These are phyloP conservation scores for Talaromyces rugulosus DNA, from an alignment of 2,329 filamentous ascomycete genomes.

Conservation along the genomic window DNA sequence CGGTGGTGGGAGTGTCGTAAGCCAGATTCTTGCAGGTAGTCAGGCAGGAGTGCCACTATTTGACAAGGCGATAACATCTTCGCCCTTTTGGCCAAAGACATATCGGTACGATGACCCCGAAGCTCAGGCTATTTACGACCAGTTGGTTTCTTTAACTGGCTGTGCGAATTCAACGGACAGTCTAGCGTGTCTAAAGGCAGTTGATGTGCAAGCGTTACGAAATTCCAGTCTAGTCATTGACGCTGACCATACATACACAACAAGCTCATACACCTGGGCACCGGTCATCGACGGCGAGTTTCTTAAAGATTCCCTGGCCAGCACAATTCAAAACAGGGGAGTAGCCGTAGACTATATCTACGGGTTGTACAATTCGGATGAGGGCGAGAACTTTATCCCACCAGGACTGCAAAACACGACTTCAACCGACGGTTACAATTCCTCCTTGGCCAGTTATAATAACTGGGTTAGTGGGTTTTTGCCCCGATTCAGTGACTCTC, in stretches of 20 bases:
- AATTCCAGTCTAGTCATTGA: slow-evolving; percentile 50
- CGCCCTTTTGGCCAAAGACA: slow-evolving; percentile 58
- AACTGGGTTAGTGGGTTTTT: slow-evolving; percentile 53
- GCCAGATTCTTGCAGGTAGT: slow-evolving; percentile 44
- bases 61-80: slow-evolving; percentile 47
- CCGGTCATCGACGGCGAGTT: slow-evolving; percentile 58
- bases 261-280: slow-evolving; percentile 56
- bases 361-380: slow-evolving; percentile 59
- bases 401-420: slow-evolving; percentile 39
- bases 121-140: slow-evolving; percentile 50
- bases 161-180: slow-evolving; percentile 43
- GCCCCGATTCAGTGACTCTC: slow-evolving; percentile 40
- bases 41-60: slow-evolving; percentile 46
- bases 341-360: slow-evolving; percentile 48
- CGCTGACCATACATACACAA: slow-evolving; percentile 49
- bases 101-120: slow-evolving; percentile 50
- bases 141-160: slow-evolving; percentile 44
- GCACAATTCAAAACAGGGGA: slow-evolving; percentile 32
- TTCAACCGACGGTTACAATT: slow-evolving; percentile 46
- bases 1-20: slow-evolving; percentile 16
- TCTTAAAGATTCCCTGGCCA: slow-evolving; percentile 45
- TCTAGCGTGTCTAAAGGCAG: slow-evolving; percentile 52
- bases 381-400: slow-evolving; percentile 60
- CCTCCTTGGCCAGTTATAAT: slow-evolving; percentile 47
- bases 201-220: slow-evolving; percentile 51